Base-by-base conservation (phyloP, 805 yeast genomes). In the Candida adriatica region DNA sequence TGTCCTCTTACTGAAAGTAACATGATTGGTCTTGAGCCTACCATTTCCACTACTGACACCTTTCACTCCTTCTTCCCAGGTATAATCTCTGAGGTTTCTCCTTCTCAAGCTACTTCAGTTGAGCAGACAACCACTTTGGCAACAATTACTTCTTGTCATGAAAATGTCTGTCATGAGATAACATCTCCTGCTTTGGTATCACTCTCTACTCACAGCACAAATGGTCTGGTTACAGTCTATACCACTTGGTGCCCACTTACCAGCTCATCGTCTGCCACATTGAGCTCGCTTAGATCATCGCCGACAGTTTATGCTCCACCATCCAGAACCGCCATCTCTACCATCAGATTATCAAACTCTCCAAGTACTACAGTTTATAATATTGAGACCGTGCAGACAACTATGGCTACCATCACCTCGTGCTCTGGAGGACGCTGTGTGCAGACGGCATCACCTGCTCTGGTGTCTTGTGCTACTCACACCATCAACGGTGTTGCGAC, bases 121-220 rank as follows among this genome's bases (percentile, higher is more conserved):
- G n/a, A 24, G 26, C 31, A 13, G 39, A 24, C 6, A 18, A 42
- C 45, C 2, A 47, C 53, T 20, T 13, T 38, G 18, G 43, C 46
- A 10, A 43, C 49, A 1, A 29, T 42, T 17, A 48, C 52, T 5
- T 44, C 48, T 1, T 49, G 54, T 25, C 34, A 38, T 2, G 13
- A 36, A 2, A 20, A 39, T 8, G 35, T 13, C 7, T 46, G 53
- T 17, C 11, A 30, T 5, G 14, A 25, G 4, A 42, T 48, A 2
- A 23, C 36, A 11, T 32, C 48, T 2, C 26, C 41, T 3, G 48
- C 51, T 8, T 25, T 40, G 18, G 42, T 47, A 6, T 30, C 48
- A 6, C 46, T 56, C 26, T 58, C 59, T 18, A 61, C 66, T 19
- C 51, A 51, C 24, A 58, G 62, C 25, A 43, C 46, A 16, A 35